Evolutionary conservation across 139 green algal genomes (phyloP).

Genomic region (Tetraselmis chui): DNA sequence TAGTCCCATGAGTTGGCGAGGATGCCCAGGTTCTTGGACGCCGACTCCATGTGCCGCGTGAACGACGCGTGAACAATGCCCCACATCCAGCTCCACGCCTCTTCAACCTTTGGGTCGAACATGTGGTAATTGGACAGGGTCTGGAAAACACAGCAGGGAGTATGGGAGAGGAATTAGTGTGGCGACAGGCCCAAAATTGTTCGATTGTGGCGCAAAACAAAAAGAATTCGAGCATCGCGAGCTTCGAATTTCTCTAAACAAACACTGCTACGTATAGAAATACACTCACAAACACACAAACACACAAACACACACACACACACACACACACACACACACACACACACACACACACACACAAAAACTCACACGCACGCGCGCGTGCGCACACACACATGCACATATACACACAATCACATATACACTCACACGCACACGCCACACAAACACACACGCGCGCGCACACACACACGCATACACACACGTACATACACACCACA

Average conservation of each 20-base stretch:
- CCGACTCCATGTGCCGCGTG: neutral
- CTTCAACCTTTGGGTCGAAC: neutral
- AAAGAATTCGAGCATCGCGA: neutral
- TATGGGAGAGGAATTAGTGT: neutral
- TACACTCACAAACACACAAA: too few species aligned
- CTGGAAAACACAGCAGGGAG: neutral
- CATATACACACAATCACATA: too few species aligned
- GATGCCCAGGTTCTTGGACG: neutral
- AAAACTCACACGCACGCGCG: too few species aligned
- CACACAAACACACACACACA: too few species aligned
- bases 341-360: too few species aligned
- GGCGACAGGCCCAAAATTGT: neutral
- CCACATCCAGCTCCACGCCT: neutral
- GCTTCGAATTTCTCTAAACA: too few species aligned
- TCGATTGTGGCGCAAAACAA: neutral
- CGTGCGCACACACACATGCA: too few species aligned
- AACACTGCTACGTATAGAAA: neutral
- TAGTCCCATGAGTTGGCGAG: neutral
- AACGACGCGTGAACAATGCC: neutral
- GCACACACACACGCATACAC: too few species aligned
- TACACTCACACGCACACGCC: too few species aligned
- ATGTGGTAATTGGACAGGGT: neutral
- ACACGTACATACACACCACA: too few species aligned
- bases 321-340: too few species aligned
- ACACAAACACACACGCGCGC: too few species aligned